Conservation (phyloP, 768 basidiomycete species). For the Crepidotus variabilis region DNA sequence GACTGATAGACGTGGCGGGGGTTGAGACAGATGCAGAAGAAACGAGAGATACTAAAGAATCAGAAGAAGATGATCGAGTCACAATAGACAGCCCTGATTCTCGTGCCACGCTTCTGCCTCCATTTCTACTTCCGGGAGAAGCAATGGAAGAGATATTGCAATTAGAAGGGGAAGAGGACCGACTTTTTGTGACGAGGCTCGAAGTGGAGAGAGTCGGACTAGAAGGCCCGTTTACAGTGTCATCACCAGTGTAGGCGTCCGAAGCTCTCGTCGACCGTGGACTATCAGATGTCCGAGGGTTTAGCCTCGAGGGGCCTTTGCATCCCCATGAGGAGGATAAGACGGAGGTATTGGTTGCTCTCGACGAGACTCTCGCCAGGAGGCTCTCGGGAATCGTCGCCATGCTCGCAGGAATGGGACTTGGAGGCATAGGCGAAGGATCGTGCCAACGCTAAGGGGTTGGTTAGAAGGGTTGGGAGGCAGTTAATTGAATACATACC, state of each 20-base stretch:
- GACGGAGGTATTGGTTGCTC: constrained; percentile 24
- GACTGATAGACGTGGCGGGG: not conserved
- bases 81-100: not conserved
- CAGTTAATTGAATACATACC: constrained; percentile 29
- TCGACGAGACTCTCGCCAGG: constrained; percentile 11
- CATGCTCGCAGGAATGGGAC: constrained; percentile 32
- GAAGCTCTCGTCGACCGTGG: constrained; percentile 4
- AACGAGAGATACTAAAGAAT: not conserved
- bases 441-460: constrained; percentile 61
- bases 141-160: not conserved
- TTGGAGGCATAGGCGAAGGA: constrained; percentile 58
- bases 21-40: not conserved
- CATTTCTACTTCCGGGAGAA: not conserved
- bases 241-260: constrained; percentile 1
- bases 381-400: constrained; percentile 7
- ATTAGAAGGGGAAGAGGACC: constrained; percentile 6
- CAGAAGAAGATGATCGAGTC: not conserved
- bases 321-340: constrained; percentile 20
- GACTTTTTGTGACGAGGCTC: constrained; percentile 1
- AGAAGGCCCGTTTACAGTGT: constrained; percentile 6
- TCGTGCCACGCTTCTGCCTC: not conserved
- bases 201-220: constrained; percentile 6
- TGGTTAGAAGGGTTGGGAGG: not conserved
- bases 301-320: not conserved
- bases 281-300: constrained; percentile 10